phyloP scores from a whole-genome alignment of 306 rosid species.

The Albizia julibrissin region DNA sequence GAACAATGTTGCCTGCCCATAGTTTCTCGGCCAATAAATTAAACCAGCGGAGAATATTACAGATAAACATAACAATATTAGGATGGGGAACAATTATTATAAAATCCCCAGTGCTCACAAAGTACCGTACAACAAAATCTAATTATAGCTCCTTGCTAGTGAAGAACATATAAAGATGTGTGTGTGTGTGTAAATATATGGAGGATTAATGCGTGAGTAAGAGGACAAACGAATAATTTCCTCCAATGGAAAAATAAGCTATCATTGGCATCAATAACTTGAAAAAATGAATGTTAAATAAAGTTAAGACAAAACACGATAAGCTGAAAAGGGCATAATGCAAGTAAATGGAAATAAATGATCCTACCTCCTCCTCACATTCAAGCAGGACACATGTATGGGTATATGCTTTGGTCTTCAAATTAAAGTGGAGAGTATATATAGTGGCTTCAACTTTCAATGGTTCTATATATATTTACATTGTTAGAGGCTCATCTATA shows the following conservation, averaged over 20 bases:
- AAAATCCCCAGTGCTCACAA: constrained; percentile 1
- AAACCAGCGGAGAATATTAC: not conserved
- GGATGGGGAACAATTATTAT: no score
- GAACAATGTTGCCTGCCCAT: not conserved
- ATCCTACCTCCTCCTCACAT: constrained; percentile 17
- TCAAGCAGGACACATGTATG: constrained; percentile 8
- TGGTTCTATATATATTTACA: not conserved
- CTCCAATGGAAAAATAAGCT: constrained; percentile 19
- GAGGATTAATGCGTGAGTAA: not conserved
- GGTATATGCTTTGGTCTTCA: not conserved
- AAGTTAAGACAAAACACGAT: constrained; percentile 37
- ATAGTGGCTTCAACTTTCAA: not conserved
- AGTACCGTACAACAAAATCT: not conserved
- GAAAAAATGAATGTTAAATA: constrained; percentile 25
- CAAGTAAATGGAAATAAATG: constrained; percentile 23
- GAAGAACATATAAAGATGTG: not conserved
- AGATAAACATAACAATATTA: not conserved
- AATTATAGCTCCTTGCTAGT: not conserved
- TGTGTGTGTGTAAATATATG: not conserved
- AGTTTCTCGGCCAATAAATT: not conserved
- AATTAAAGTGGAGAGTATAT: not conserved
- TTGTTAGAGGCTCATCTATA: not conserved
- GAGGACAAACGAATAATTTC: constrained; percentile 25
- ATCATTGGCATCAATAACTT: constrained; percentile 16
- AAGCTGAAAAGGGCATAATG: constrained; percentile 20